These are phyloP conservation scores for Suhomyces faveliae DNA, from an alignment of 805 yeast species.

Conservation along the genomic window DNA sequence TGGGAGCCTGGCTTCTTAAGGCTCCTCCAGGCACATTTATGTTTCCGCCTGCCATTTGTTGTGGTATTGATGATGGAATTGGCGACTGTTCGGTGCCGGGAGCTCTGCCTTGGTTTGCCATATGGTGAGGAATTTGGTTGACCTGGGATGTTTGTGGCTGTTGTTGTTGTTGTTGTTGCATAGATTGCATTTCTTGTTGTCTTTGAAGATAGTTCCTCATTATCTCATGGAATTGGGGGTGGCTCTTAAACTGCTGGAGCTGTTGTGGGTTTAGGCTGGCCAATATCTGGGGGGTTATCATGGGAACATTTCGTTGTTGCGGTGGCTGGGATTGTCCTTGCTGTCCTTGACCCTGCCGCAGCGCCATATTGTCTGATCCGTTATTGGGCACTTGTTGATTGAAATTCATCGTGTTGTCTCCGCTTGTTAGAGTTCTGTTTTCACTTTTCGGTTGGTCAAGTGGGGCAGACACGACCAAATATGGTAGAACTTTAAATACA, in stretches of 20 bases:
- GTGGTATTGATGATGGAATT: neutral
- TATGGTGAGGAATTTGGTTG: slow-evolving; percentile 5
- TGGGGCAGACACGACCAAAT: neutral
- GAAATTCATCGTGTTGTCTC: slow-evolving; percentile 13
- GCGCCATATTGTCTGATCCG: slow-evolving; percentile 9
- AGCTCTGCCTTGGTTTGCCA: slow-evolving; percentile 1
- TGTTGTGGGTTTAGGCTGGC: slow-evolving; percentile 40
- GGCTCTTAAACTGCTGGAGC: slow-evolving; percentile 40
- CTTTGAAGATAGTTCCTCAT: slow-evolving; percentile 40
- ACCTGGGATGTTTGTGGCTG: slow-evolving; percentile 11
- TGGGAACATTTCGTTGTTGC: slow-evolving; percentile 21
- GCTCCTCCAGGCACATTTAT: neutral
- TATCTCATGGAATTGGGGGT: slow-evolving; percentile 43
- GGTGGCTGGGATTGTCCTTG: neutral
- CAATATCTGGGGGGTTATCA: slow-evolving; percentile 24
- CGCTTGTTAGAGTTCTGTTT: neutral
- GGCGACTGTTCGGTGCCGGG: slow-evolving; percentile 1
- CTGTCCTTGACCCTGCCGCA: neutral
- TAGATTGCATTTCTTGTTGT: slow-evolving; percentile 36
- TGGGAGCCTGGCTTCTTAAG: neutral
- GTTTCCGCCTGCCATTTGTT: slow-evolving; percentile 4
- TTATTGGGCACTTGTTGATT: slow-evolving; percentile 14
- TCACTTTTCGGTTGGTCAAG: neutral
- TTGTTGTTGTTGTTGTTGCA: slow-evolving; percentile 24
- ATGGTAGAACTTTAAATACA: no score